Evolutionary conservation across 2,329 filamentous ascomycete genomes (phyloP).

Genomic region (Mariannaea elegans): DNA sequence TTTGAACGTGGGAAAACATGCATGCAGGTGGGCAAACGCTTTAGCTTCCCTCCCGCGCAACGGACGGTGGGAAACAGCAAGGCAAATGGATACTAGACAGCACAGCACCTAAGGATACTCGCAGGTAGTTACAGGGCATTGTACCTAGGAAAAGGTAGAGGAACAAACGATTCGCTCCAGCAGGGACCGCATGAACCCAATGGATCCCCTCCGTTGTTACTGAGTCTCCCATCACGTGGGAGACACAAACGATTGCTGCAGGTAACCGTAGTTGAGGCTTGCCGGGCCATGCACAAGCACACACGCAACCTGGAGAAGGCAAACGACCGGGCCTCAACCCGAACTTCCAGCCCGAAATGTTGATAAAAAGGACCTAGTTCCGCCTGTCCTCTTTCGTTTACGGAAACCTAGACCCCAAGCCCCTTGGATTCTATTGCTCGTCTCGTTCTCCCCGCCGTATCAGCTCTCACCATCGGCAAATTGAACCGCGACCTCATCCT

Average conservation of each 20-base stretch:
- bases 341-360: background rate
- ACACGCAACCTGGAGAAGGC: slow-evolving; percentile 10
- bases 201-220: background rate
- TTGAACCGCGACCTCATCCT: background rate
- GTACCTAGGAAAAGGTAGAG: background rate
- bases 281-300: slow-evolving; percentile 6
- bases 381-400: background rate
- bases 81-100: slow-evolving; percentile 10
- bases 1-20: slow-evolving; percentile 19
- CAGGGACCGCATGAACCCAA: background rate
- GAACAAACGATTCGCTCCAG: background rate
- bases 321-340: slow-evolving; percentile 10
- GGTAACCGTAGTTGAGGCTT: slow-evolving; percentile 14
- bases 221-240: slow-evolving; percentile 10
- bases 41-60: slow-evolving; percentile 12
- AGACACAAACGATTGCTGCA: slow-evolving; percentile 19
- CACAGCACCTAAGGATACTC: slow-evolving; percentile 5
- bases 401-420: background rate
- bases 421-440: background rate
- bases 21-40: slow-evolving; percentile 16
- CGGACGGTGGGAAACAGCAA: background rate
- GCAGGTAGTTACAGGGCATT: background rate
- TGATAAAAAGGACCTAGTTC: slow-evolving; percentile 5
- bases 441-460: background rate
- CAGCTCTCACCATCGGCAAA: background rate